phyloP scores from a whole-genome alignment of 1,284 basidiomycete genomes.

The Fomitopsis palustris region DNA sequence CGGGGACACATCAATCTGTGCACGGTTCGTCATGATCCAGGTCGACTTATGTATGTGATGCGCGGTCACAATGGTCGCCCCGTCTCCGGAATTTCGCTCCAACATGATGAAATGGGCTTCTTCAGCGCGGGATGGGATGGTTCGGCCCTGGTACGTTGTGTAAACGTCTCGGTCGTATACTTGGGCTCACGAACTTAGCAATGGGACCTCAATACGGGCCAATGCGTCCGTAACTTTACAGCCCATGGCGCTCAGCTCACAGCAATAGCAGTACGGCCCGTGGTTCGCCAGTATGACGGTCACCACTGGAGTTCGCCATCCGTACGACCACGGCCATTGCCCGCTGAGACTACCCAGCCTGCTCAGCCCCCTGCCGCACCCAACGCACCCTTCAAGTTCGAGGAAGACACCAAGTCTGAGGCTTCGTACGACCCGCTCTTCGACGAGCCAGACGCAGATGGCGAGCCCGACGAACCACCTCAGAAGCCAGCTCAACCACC shows the following conservation, averaged over 20 bases:
- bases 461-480: slow-evolving; percentile 30
- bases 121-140: slow-evolving; percentile 97
- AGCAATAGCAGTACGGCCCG: slow-evolving; percentile 76
- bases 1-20: slow-evolving; percentile 87
- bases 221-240: slow-evolving; percentile 73
- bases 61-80: slow-evolving; percentile 66
- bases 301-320: slow-evolving; percentile 15
- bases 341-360: neutral
- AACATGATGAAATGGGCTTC: slow-evolving; percentile 79
- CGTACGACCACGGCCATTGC: neutral
- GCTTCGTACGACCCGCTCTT: slow-evolving; percentile 79
- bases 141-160: slow-evolving; percentile 68
- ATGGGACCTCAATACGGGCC: slow-evolving; percentile 97
- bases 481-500: slow-evolving; percentile 7
- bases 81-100: slow-evolving; percentile 83
- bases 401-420: slow-evolving; percentile 68
- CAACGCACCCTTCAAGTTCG: slow-evolving; percentile 16
- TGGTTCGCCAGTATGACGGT: slow-evolving; percentile 36
- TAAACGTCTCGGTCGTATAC: neutral
- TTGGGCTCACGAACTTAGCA: slow-evolving; percentile 50
- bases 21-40: slow-evolving; percentile 91
- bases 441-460: slow-evolving; percentile 65
- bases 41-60: slow-evolving; percentile 74
- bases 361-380: slow-evolving; percentile 1
- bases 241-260: slow-evolving; percentile 88